These are phyloP conservation scores for Hygrophorus pudorinus DNA, from an alignment of 768 basidiomycete species.

Conservation along the genomic window DNA sequence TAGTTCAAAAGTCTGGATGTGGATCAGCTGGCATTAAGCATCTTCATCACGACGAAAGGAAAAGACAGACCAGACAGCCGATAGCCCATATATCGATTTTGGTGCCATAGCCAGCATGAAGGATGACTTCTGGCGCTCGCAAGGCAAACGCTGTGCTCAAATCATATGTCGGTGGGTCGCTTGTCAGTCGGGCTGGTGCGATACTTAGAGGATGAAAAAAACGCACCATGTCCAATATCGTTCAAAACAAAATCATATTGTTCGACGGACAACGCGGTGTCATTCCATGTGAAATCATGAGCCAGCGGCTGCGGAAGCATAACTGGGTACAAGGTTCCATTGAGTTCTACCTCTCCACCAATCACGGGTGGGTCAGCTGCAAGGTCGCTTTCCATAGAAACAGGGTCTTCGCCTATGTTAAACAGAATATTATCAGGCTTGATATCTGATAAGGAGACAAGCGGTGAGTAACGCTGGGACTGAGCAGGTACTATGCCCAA, in stretches of 20 bases:
- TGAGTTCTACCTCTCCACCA: constrained; percentile 3
- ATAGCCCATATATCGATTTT: constrained; percentile 5
- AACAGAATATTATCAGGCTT: constrained; percentile 19
- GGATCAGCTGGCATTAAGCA: neutral
- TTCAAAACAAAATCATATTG: constrained; percentile 7
- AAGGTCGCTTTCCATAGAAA: constrained; percentile 6
- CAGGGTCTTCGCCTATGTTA: constrained; percentile 6
- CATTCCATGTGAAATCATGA: constrained; percentile 9
- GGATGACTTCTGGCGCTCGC: constrained; percentile 4
- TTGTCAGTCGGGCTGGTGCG: neutral
- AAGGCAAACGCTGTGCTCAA: constrained; percentile 2
- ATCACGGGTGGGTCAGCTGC: neutral
- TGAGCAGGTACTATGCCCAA: neutral
- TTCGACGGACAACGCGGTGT: constrained; percentile 9
- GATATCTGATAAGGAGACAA: constrained; percentile 12
- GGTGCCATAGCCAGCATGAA: neutral
- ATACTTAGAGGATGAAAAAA: neutral
- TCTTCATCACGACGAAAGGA: neutral
- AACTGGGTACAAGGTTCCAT: constrained; percentile 1
- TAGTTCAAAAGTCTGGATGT: constrained; percentile 12
- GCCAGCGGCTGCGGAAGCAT: constrained; percentile 13
- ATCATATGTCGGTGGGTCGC: neutral
- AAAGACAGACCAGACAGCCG: constrained; percentile 5
- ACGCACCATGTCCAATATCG: constrained; percentile 7
- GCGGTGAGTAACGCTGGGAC: neutral